A percentile compares a stretch with the other conserved stretches of the same genome.
Conservation (phyloP, 345 rosid species). For the Eucalyptus pauciflora region DNA sequence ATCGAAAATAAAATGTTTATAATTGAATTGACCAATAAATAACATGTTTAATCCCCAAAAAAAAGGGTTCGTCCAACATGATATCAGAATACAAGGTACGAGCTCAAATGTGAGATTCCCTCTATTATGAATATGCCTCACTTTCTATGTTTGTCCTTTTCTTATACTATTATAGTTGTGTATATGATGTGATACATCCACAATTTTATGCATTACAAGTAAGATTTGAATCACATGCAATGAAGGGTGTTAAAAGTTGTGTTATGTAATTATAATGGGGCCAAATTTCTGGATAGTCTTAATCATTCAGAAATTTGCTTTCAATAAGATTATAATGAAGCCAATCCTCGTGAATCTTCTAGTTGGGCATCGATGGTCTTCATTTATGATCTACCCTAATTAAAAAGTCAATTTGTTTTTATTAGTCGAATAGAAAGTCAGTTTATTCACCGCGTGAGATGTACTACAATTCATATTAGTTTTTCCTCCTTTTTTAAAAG, state of each 20-base stretch:
- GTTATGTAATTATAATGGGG: neutral
- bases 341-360: neutral
- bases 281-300: neutral
- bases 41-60: too few relatives aligned
- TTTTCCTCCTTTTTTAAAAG: neutral
- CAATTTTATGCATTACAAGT: neutral
- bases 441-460: neutral
- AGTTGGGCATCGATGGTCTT: accelerated
- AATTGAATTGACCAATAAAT: neutral
- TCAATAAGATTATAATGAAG: neutral
- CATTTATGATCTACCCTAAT: neutral
- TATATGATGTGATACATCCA: neutral
- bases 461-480: neutral
- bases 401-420: neutral
- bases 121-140: neutral
- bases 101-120: neutral
- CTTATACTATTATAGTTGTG: neutral
- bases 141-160: neutral
- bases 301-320: neutral
- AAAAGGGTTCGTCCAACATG: neutral
- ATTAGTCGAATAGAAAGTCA: neutral
- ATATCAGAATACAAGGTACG: neutral
- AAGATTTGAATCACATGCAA: neutral
- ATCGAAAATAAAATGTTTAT: neutral
- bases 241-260: neutral